Evolutionary conservation across 2,329 filamentous ascomycete species (phyloP), one percentile per base, ranked within the genome.

Genomic region (Arachnopeziza araneosa): DNA sequence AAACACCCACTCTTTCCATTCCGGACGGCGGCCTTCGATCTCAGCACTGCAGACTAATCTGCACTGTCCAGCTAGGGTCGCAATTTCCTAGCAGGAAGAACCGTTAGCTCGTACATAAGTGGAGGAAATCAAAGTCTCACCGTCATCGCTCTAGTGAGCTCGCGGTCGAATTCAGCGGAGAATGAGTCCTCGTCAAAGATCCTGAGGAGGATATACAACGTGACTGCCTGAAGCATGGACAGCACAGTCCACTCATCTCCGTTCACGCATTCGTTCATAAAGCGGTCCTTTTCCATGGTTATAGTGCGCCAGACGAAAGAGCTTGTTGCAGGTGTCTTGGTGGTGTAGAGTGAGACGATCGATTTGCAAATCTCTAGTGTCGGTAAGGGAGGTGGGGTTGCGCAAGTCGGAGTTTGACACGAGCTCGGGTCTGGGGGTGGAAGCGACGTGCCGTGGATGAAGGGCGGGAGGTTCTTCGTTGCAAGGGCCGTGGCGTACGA

Each of bases 291-390:
- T 59, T 64, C 63, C 58, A 63, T 59, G 5, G 57, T 60, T 60
- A 64, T 60, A 54, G 57, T 30, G 58, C 60, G 63, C 63, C 63
- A 64, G 58, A 64, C 50, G 63, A 63, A 64, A 19, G 60, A 32
- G 58, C 63, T 64, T 54, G 63, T 64, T 60, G 58, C 58, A 23
- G 55, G n/a, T 52, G 63, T 64, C 52, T 63, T 64, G 54, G 10
- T 59, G 23, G 52, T 52, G 22, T 63, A 64, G 23, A 64, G 58
- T 36, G 60, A 63, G 22, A 64, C 26, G 32, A 64, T 64, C 24
- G 60, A 63, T 64, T 64, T 63, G 55, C 60, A 63, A 59, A 64
- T 64, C 32, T 62, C 60, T 26, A 64, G 60, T 55, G 60, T 21
- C 2, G 59, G 12, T 30, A 51, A 54, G 48, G 57, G 54, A 50